Evolutionary conservation across 805 yeast genomes (phyloP), one percentile per base, ranked within the genome.

Genomic region (Saturnispora sanitii): DNA sequence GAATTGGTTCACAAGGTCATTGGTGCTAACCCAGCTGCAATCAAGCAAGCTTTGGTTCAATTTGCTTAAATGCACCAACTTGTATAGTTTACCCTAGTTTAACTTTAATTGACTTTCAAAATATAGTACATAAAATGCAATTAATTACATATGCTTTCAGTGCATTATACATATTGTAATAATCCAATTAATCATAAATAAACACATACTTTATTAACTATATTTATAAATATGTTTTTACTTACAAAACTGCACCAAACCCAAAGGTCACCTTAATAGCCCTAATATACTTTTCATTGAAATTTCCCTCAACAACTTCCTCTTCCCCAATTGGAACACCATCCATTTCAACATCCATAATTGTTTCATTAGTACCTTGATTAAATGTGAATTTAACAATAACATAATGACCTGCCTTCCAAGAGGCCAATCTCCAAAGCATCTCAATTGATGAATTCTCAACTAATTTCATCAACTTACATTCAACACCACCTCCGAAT

Each of bases 281-380:
- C 62, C 81, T 79, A 38, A 92, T 78, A 58, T 92, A 92, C 62
- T 87, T 84, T 46, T 84, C 86, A 53, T 86, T 85, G 56, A 92
- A 90, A 61, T 90, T 92, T 31, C 69, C 73, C 54, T 78, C 75
- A 30, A 84, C 95, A 52, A 81, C 63, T 53, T 94, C 92, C 56
- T 92, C 97, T 58, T 92, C 94, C 12, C 97, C 99, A 30, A 90
- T 70, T 15, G 99, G 99, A 37, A 92, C 81, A 13, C 96, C 96
- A 15, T 75, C 67, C 75, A 90, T 86, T 33, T 70, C 66, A 40
- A 74, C 79, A 45, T 77, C 76, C 65, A 88, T 67, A 44, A 72
- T 77, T 3, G 98, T 92, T 52, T 87, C 96, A 33, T 82, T 73
- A n/a, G 75, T 71, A 22, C 90, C 92, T 56, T 85, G 85, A 43